Evolutionary conservation across 345 rosid genomes (phyloP), one percentile per base, ranked within the genome.

Genomic region (Ceriops tagal): DNA sequence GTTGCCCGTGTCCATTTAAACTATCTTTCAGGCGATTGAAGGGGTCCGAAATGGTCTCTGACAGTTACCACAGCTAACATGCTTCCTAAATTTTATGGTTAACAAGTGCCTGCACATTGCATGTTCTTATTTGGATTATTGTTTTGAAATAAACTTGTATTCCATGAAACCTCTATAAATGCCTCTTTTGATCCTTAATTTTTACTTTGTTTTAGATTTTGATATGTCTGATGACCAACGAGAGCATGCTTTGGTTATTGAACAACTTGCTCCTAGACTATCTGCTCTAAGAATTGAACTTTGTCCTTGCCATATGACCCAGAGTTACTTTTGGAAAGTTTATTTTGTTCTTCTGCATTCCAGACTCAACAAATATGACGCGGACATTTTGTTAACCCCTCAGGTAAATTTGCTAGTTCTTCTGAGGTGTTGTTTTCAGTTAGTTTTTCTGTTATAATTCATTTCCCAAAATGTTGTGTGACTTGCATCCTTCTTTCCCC

Each of bases 261-360:
- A 76, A 76, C 72, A n/a, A 49, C 71, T 76, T 34, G 79, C 79
- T 46, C 79, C 79, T 26, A 66, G 79, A 62, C 61, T 76, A 71
- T 75, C 79, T 55, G 79, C 79, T 30, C 75, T 76, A 64, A 71
- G 79, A 37, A 71, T 71, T 60, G 75, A 76, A 71, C 79, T 76
- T 67, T 76, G 79, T 51, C 79, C 75, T 56, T 76, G 75, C 68
- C 79, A 76, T 71, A 76, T 76, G 72, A 46, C 64, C 26, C 69
- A 71, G 43, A 76, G 79, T 76, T 76, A 76, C 75, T 76, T 76
- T 71, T 76, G 79, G 79, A 76, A 76, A 67, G 79, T 76, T 24
- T 76, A 76, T 27, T 76, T 71, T 58, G 79, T 76, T 66, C 79
- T 76, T 53, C 75, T 76, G 64, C 72, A 76, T 66, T 71, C 79